Evolutionary conservation across 306 rosid species (phyloP).

Genomic region (Lathyrus tuberosus): DNA sequence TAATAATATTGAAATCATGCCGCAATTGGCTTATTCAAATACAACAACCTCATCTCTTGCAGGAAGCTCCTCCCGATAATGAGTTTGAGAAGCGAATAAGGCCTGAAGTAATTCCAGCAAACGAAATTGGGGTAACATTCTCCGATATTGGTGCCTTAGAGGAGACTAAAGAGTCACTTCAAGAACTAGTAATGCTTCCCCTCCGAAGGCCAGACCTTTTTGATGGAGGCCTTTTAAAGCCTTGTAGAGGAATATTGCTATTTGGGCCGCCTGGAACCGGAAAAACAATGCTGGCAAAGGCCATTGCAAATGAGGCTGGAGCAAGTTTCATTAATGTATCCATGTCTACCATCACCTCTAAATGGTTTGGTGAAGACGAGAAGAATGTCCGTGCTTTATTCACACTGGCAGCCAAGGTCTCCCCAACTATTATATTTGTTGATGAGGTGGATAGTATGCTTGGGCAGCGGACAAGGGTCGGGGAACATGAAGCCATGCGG

Average conservation of each 20-base stretch:
- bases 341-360: conserved; percentile 93
- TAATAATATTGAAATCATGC: conserved; percentile 13
- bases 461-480: conserved; percentile 87
- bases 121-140: conserved; percentile 79
- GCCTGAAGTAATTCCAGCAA: conserved; percentile 89
- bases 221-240: conserved; percentile 83
- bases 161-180: conserved; percentile 90
- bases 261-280: conserved; percentile 99
- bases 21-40: conserved; percentile 19
- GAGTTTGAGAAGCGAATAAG: conserved; percentile 97
- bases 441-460: conserved; percentile 99
- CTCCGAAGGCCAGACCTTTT: conserved; percentile 92
- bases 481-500: conserved; percentile 98
- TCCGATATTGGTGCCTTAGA: conserved; percentile 87
- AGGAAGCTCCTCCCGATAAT: conserved; percentile 81
- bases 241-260: conserved; percentile 88
- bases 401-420: conserved; percentile 89
- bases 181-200: conserved; percentile 95
- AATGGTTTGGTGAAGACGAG: conserved; percentile 98
- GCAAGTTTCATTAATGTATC: conserved; percentile 95
- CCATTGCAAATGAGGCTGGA: conserved; percentile 92
- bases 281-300: conserved; percentile 97
- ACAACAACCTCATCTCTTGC: conserved; percentile 33
- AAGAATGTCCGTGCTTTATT: conserved; percentile 92
- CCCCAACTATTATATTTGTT: conserved; percentile 92